phyloP scores from a whole-genome alignment of 352 stramenopile species.

The Pythium apleroticum region DNA sequence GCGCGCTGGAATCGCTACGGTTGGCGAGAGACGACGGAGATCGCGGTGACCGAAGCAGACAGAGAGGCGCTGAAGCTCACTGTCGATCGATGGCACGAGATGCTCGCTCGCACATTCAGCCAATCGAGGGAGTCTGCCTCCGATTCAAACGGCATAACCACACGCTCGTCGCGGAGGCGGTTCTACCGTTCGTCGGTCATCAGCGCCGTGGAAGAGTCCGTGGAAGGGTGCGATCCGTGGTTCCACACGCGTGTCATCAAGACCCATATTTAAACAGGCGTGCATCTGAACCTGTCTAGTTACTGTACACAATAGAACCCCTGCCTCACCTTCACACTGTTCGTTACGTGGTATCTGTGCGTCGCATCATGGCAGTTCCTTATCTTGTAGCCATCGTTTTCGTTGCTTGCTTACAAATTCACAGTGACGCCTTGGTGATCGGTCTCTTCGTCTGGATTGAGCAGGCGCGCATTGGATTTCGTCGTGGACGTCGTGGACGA shows the following conservation, averaged over 20 bases:
- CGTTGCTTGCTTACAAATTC: constrained; percentile 32
- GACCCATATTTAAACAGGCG: constrained; percentile 30
- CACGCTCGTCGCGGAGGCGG: constrained; percentile 38
- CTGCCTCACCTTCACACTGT: neutral
- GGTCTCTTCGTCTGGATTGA: constrained; percentile 29
- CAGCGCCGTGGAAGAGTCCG: constrained; percentile 26
- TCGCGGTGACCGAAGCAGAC: constrained; percentile 43
- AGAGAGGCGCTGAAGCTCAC: constrained; percentile 38
- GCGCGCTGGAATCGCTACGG: constrained; percentile 67
- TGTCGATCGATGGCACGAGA: constrained; percentile 37
- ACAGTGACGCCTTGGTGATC: constrained; percentile 23
- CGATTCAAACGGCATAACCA: constrained; percentile 22
- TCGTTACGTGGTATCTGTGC: neutral
- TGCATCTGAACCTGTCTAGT: constrained; percentile 4
- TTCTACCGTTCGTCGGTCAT: constrained; percentile 44
- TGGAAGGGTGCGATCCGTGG: constrained; percentile 19
- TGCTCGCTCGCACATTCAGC: constrained; percentile 13
- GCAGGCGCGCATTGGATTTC: constrained; percentile 51
- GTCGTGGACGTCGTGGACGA: constrained; percentile 62
- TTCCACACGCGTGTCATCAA: constrained; percentile 25
- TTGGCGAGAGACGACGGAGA: constrained; percentile 54
- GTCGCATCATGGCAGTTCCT: neutral
- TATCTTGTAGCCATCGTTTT: too few relatives aligned
- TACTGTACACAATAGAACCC: constrained; percentile 32
- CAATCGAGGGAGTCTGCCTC: constrained; percentile 22